Conservation (phyloP, 2,329 filamentous ascomycete species). For the Atkinsonella hypoxylon region DNA sequence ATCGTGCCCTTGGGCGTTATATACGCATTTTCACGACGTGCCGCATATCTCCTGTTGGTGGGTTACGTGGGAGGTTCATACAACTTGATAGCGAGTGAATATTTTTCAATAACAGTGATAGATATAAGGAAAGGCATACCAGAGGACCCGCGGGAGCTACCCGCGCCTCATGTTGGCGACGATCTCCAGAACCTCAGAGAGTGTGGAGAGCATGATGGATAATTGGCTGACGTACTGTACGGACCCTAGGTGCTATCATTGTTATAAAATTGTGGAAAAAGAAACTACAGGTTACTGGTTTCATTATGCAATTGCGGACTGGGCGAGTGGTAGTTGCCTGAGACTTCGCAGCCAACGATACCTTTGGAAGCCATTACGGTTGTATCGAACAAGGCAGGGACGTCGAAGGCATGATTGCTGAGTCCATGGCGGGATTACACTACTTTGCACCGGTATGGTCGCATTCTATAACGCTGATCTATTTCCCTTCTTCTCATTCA, state of each 20-base stretch:
- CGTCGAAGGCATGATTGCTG: constrained; percentile 22
- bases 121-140: neutral
- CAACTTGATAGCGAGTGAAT: too few relatives aligned
- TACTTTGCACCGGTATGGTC: constrained; percentile 16
- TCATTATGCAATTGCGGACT: neutral
- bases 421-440: constrained; percentile 17
- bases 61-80: too few relatives aligned
- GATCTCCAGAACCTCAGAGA: neutral
- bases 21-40: neutral
- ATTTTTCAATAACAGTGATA: neutral
- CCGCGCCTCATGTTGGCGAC: neutral
- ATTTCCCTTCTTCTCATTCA: too few relatives aligned
- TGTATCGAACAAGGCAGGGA: constrained; percentile 27
- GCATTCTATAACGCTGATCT: too few relatives aligned
- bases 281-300: too few relatives aligned
- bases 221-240: constrained; percentile 11
- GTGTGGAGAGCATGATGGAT: constrained; percentile 8
- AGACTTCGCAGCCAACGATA: constrained; percentile 29
- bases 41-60: too few relatives aligned
- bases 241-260: neutral
- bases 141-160: neutral
- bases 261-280: neutral
- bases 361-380: constrained; percentile 28
- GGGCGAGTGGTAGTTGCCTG: constrained; percentile 16
- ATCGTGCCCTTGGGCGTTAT: neutral